phyloP scores from a whole-genome alignment of 2,329 filamentous ascomycete species.

The Ophiostoma triangulosporum region DNA sequence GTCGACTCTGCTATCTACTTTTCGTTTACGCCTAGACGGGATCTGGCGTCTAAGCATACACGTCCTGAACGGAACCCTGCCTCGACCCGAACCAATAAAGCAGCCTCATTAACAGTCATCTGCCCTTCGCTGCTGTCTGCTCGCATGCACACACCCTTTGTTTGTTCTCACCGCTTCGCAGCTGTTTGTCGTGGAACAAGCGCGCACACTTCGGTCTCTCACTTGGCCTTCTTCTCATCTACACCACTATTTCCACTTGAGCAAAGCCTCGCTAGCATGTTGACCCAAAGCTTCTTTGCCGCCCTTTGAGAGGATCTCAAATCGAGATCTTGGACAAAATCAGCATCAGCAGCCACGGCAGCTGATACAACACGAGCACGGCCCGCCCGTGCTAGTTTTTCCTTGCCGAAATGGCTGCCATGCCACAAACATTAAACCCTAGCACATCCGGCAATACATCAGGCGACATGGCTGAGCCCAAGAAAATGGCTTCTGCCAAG shows the following conservation, averaged over 20 bases:
- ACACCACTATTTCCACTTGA: neutral
- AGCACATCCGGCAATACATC: neutral
- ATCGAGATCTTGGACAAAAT: too few species aligned
- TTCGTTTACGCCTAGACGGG: neutral
- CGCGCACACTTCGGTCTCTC: neutral
- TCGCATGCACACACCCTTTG: neutral
- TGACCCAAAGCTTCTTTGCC: neutral
- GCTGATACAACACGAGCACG: neutral
- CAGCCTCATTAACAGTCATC: neutral
- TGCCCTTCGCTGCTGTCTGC: neutral
- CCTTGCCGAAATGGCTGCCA: neutral
- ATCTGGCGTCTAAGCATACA: neutral
- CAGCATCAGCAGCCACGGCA: too few species aligned
- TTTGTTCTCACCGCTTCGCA: neutral
- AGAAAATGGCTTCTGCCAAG: neutral
- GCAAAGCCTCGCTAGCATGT: neutral
- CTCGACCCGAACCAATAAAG: neutral
- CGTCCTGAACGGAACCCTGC: neutral
- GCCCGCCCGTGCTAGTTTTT: neutral
- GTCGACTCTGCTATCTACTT: neutral
- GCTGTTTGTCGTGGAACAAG: neutral
- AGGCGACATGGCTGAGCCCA: neutral
- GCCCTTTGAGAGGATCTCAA: neutral
- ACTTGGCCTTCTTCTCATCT: too few species aligned
- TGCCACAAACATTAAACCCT: neutral